Base-by-base conservation (phyloP, 768 basidiomycete species). In the Neoboletus subvelutipes region DNA sequence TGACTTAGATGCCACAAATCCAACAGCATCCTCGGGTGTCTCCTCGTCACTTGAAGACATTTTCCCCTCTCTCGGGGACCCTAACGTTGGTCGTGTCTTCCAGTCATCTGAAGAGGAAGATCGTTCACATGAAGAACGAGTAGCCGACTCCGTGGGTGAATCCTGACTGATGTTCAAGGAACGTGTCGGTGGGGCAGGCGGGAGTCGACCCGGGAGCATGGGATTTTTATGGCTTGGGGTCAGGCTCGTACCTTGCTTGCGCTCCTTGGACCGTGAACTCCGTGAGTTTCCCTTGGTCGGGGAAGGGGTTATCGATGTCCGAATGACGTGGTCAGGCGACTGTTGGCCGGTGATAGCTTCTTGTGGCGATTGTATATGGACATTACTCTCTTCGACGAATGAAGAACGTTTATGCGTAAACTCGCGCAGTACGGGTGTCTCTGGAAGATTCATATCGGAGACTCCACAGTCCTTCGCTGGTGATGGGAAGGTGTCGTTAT, bases 361-460 rank as follows among this genome's bases (percentile, higher is more conserved):
- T 51, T 74, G 73, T 28, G 71, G 70, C 3, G 60, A 55, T 51
- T 65, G 68, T 37, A 74, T 54, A 29, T 51, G 61, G 24, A 72
- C 50, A 13, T 59, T 68, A 24, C 72, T 78, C 57, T 77, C 78
- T 63, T 87, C 80, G 34, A 88, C 81, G 50, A 82, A 78, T 3
- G 88, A 89, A 36, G 87, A 81, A 13, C 87, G 83, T 72, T 90
- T 90, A 66, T 83, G 83, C 22, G 87, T 87, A 18, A 86, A 87
- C 20, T 86, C 82, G 53, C 88, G 84, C 50, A 90, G 71, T 31
- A 86, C 74, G 4, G 85, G 81, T 22, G 76, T 70, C 45, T 76
- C 72, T 39, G 67, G 54, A 39, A 29, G 46, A 26, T 68, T 56
- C 24, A 48, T 42, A n/a, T 63, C 58, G 24, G 59, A 50, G 24